Conservation (phyloP, 768 basidiomycete species). For the Pleurotus djamor region DNA sequence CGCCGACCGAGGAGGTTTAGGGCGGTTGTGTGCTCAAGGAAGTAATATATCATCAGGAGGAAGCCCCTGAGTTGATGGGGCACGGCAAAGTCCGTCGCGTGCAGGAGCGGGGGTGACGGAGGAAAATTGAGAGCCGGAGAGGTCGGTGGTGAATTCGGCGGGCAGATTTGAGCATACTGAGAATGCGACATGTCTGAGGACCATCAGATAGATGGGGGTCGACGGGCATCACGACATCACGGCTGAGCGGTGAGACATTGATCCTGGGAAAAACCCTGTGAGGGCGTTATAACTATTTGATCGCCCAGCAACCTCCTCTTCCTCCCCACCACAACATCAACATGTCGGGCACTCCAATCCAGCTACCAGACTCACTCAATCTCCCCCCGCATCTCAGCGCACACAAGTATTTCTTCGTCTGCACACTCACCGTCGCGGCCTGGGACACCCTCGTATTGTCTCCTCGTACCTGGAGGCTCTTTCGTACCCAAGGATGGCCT, state of each 20-base stretch:
- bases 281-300: background rate
- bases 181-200: too few relatives aligned
- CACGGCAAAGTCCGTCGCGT: background rate
- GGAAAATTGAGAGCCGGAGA: too few relatives aligned
- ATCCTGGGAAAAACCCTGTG: background rate
- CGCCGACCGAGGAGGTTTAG: too few relatives aligned
- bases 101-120: background rate
- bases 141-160: too few relatives aligned
- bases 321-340: conserved; percentile 7
- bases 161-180: too few relatives aligned
- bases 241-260: background rate
- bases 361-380: conserved; percentile 66
- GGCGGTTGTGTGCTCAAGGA: too few relatives aligned
- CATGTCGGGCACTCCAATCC: conserved; percentile 27
- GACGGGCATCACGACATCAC: background rate
- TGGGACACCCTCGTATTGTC: conserved; percentile 89
- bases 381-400: conserved; percentile 78
- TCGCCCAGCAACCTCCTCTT: conserved; percentile 5
- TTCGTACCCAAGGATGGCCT: conserved; percentile 69
- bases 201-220: background rate
- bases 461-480: conserved; percentile 73
- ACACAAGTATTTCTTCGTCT: conserved; percentile 89
- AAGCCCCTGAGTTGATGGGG: background rate
- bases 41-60: background rate
- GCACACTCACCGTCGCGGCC: conserved; percentile 85